Evolutionary conservation across 805 yeast genomes (phyloP).

Genomic region (Yarrowia keelungensis): DNA sequence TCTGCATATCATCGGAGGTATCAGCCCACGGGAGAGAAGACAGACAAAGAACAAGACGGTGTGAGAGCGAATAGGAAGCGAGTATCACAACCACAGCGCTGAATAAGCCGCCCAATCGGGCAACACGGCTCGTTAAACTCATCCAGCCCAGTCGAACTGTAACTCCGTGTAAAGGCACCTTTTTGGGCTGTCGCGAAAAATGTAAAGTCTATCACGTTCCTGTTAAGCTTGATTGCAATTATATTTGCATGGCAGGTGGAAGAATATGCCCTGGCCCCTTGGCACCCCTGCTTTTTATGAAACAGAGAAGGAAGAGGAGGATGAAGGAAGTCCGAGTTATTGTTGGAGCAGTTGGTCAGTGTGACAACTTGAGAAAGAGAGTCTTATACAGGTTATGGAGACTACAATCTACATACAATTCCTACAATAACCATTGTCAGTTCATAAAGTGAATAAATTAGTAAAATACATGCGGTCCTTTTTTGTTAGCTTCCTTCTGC

Average conservation of each 20-base stretch:
- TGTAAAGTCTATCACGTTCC: not conserved
- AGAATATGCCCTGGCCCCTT: too few species aligned
- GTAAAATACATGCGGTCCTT: slow-evolving; percentile 7
- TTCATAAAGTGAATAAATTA: slow-evolving; percentile 3
- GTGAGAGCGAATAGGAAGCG: too few species aligned
- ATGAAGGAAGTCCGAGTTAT: too few species aligned
- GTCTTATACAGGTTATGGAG: too few species aligned
- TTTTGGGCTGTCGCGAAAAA: slow-evolving; percentile 5
- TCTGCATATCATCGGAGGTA: too few species aligned
- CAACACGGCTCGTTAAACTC: not conserved
- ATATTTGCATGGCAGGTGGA: not conserved
- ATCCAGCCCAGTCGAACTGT: slow-evolving; percentile 23
- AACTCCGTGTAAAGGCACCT: not conserved
- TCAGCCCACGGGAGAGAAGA: too few species aligned
- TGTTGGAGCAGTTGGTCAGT: too few species aligned
- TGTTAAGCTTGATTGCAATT: not conserved
- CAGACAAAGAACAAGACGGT: too few species aligned
- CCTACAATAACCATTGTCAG: not conserved
- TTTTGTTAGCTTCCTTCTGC: not conserved
- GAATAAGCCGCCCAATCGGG: too few species aligned
- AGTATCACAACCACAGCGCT: too few species aligned
- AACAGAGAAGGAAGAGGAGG: not conserved
- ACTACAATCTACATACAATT: too few species aligned
- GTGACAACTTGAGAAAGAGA: too few species aligned
- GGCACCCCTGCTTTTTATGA: slow-evolving; percentile 5